Evolutionary conservation across 2,329 filamentous ascomycete species (phyloP).

Genomic region (Cladosporium sp.): DNA sequence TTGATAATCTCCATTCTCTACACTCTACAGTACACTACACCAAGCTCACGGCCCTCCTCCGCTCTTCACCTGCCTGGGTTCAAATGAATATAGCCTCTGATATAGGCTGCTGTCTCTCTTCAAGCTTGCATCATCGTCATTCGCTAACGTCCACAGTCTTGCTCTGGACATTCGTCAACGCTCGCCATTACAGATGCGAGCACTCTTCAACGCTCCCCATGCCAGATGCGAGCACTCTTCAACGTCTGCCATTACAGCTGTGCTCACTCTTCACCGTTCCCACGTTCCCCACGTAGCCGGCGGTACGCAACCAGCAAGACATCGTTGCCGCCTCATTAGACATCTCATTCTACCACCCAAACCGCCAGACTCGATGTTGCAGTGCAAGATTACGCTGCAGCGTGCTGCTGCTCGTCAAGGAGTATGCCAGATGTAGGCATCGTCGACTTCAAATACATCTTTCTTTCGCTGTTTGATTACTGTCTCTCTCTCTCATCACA

Average conservation of each 20-base stretch:
- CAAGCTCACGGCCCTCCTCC: background rate
- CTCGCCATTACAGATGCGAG: slow-evolving; percentile 5
- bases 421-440: slow-evolving; percentile 5
- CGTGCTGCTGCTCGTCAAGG: background rate
- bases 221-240: background rate
- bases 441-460: slow-evolving; percentile 17
- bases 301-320: slow-evolving; percentile 6
- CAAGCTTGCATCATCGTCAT: slow-evolving; percentile 16
- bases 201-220: slow-evolving; percentile 16
- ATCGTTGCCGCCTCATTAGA: slow-evolving; percentile 19
- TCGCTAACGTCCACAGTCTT: background rate
- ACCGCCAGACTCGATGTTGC: slow-evolving; percentile 9
- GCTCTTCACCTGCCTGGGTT: slow-evolving; percentile 11
- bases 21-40: background rate
- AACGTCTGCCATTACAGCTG: background rate
- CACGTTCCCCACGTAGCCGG: background rate
- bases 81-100: slow-evolving; percentile 16
- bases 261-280: slow-evolving; percentile 18
- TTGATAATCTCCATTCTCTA: slow-evolving; percentile 9
- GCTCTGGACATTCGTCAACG: slow-evolving; percentile 13
- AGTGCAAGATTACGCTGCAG: slow-evolving; percentile 8
- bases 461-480: slow-evolving; percentile 18
- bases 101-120: slow-evolving; percentile 16
- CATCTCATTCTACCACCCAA: slow-evolving; percentile 18
- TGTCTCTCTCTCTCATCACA: slow-evolving; percentile 19